Base-by-base conservation (phyloP, 257 asterid species). In the Asclepias syriaca region DNA sequence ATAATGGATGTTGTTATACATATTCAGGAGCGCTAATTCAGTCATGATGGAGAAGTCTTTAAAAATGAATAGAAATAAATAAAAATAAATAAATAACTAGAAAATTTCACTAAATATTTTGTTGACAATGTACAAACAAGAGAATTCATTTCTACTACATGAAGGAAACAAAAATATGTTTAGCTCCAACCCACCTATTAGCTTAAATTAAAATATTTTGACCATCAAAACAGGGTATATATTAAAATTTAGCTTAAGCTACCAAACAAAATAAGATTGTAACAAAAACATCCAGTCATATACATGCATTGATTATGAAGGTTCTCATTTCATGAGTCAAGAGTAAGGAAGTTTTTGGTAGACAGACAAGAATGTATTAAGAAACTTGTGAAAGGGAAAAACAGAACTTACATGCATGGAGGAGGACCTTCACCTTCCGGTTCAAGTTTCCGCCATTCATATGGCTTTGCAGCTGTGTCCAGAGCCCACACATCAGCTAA, bases 341-440 rank as follows among this genome's bases (percentile, higher is more conserved):
- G 21, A 27, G 43, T 4, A 0, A 58, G 65, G 39, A 24, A 34
- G 39, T 22, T 16, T 60, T 37, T 13, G 19, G 48, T 43, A 43
- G 48, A 43, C 16, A 14, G 48, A 61, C 22, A 32, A 61, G 22
- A 21, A 50, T 3, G 2, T 0, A 1, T 34, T 5, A 14, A 61
- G 53, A 6, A 34, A 27, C 18, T 54, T 29, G 21, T 12, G 67
- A 55, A 37, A 69, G 61, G 65, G 29, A 53, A 48, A 2, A 18
- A 64, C 39, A 24, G 56, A 74, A 82, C 91, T 87, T 80, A 95
- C 99, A 95, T 95, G 99, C 99, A 95, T 72, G 99, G 99, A 73
- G 99, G 99, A 48, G 99, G 99, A 74, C 99, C 98, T 85, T 95
- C 99, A 48, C 99, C 99, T 85, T 92, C 99, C 69, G 99, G 99